These are phyloP conservation scores for Leucocoprinus leucothites DNA, from an alignment of 768 basidiomycete species.

Conservation along the genomic window DNA sequence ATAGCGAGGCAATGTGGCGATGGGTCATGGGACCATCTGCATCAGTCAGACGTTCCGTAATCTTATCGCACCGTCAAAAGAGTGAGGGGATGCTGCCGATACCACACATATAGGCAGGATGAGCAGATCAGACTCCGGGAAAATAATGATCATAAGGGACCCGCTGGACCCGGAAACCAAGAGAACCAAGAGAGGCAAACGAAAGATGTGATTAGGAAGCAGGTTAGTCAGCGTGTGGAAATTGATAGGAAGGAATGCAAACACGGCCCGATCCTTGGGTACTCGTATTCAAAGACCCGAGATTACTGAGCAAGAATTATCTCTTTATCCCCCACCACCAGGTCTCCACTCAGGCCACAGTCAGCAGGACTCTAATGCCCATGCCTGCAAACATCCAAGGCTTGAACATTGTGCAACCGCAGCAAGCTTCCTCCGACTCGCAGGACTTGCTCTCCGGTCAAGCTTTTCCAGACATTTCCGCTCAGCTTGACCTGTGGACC, in stretches of 20 bases:
- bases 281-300: constrained; percentile 2
- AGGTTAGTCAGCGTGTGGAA: constrained; percentile 6
- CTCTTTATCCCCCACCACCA: constrained; percentile 10
- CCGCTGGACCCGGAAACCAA: background rate
- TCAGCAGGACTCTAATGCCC: constrained; percentile 9
- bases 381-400: constrained; percentile 75
- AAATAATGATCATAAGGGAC: background rate
- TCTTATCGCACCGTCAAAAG: background rate
- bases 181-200: background rate
- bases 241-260: constrained; percentile 1
- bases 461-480: constrained; percentile 69
- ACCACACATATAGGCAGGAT: background rate
- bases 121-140: background rate
- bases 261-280: background rate
- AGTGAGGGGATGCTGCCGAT: too few relatives aligned
- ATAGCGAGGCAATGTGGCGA: constrained; percentile 1
- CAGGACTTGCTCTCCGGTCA: constrained; percentile 63
- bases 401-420: constrained; percentile 73
- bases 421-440: constrained; percentile 33
- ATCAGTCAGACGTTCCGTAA: background rate
- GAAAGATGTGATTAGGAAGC: constrained; percentile 3
- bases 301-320: background rate
- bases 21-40: constrained; percentile 2
- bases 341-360: constrained; percentile 9
- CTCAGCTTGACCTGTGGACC: constrained; percentile 83